Base-by-base conservation (phyloP, 2,329 filamentous ascomycete genomes). In the Colletotrichum trifolii region DNA sequence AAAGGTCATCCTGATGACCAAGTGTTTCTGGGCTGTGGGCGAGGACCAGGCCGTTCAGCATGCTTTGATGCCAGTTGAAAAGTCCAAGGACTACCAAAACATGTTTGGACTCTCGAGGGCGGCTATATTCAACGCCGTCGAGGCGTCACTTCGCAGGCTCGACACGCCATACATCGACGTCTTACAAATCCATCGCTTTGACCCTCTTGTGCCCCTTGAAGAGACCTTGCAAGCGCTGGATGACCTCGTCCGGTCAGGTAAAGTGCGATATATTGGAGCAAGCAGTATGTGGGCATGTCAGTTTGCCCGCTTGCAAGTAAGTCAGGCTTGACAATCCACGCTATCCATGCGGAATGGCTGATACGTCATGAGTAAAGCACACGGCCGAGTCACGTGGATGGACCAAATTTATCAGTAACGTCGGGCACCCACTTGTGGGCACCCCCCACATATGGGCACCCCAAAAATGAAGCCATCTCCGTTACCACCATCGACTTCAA, bases 1-100 rank as follows among this genome's bases (percentile, higher is more conserved):
- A 39, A 87, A 85, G 68, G 74, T 89, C 6, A 81, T 87, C 57
- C 82, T 90, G 55, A 75, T 88, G 53, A 85, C 84, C 17, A 90
- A 89, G 72, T 83, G 83, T 68, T 83, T 71, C 70, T 82, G 77
- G 53, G 77, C 78, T 6, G 84, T 87, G 25, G 81, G 80, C 25
- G 82, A 85, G 69, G 75, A 81, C 17, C 52, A 43, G 33, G 13
- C 8, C 15, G 39, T 54, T 8, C 52, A 46, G 43, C 43, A 46
- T 8, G 43, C 43, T 1, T 46, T 17, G 43, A 46, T 46, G 43
- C 43, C 43, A 17, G 43, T 46, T 9, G 43, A 46, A 17, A 46
- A 49, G 46, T 49, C 46, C 12, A 49, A 49, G n/a, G 42, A 56
- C 7, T 56, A 56, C 10, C 40, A 56, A 13, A 56, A 56, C 0